A percentile compares a stretch with the other conserved stretches of the same genome.
These are phyloP conservation scores for Madurella fahalii DNA, from an alignment of 2,329 filamentous ascomycete species.

Conservation along the genomic window DNA sequence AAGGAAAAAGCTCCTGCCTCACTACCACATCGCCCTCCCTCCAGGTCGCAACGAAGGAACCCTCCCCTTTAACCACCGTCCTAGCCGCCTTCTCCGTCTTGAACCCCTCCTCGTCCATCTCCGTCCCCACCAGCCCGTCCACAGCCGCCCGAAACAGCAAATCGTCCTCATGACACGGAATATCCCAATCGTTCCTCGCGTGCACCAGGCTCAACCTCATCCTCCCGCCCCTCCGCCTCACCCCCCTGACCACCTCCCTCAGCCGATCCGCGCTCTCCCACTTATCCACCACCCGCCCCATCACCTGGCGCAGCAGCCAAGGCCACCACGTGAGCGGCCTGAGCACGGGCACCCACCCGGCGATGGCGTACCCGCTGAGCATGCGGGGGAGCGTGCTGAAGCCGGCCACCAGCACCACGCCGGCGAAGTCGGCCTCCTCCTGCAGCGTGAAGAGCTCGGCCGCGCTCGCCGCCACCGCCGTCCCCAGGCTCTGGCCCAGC, in stretches of 20 bases:
- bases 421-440: conserved; percentile 65
- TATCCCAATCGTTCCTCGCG: conserved; percentile 75
- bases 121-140: conserved; percentile 42
- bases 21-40: conserved; percentile 45
- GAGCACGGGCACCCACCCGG: conserved; percentile 75
- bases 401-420: conserved; percentile 72
- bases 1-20: conserved; percentile 50
- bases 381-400: conserved; percentile 73
- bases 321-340: conserved; percentile 68
- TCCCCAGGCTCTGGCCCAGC: conserved; percentile 83
- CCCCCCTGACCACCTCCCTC: conserved; percentile 49
- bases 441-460: conserved; percentile 62
- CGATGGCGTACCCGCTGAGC: conserved; percentile 71
- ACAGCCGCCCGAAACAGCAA: conserved; percentile 59
- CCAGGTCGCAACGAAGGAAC: conserved; percentile 48
- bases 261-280: conserved; percentile 74
- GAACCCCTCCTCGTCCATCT: conserved; percentile 36
- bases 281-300: conserved; percentile 65
- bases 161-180: conserved; percentile 68
- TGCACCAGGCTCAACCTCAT: conserved; percentile 72
- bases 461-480: conserved; percentile 73
- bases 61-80: conserved; percentile 41
- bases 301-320: conserved; percentile 56
- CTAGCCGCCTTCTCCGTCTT: conserved; percentile 39
- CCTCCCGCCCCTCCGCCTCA: conserved; percentile 39